Evolutionary conservation across 495 filamentous ascomycete genomes (phyloP), one percentile per base, ranked within the genome.

Genomic region (Lentithecium fluviatile): DNA sequence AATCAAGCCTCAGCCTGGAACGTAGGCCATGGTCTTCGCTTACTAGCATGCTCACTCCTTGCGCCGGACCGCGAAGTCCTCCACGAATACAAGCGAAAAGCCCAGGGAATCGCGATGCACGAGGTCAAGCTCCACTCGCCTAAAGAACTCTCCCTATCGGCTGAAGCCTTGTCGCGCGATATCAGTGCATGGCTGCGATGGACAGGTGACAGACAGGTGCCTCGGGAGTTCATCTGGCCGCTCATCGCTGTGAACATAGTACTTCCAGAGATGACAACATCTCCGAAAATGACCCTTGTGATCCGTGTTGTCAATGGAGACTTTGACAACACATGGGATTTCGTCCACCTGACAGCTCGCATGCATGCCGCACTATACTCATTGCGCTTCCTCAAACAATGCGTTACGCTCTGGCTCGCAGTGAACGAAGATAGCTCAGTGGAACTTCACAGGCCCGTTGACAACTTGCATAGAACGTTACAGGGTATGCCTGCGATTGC

Each of bases 281-380:
- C 59, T 21, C 52, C 59, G 23, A 12, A 53, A 23, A 15, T 45
- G 19, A 23, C 36, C 12, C 25, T 49, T 23, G 25, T 56, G n/a
- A 12, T 21, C 2, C 45, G 56, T 42, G 34, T 37, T 2, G 10
- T 60, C 21, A 36, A 36, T 23, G 50, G 42, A 6, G 21, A 50
- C 13, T 60, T 65, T 24, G 62, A 60, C 25, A 60, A 45, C 37
- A 60, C 57, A 4, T 69, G 66, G 66, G 45, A 36, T 4, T 54
- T 36, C 20, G 47, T 62, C 3, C 66, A 69, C 13, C 32, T 69
- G 24, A 43, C 24, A 6, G 66, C 66, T n/a, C 36, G 54, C 23
- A 7, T 69, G 4, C 58, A 65, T 8, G 66, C 66, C 13, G 40
- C 48, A 13, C 38, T 65, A 5, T 69, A 69, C 40, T 69, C 66